Evolutionary conservation across 2,329 filamentous ascomycete species (phyloP), one percentile per base, ranked within the genome.

Genomic region (Elsinoe batatas): DNA sequence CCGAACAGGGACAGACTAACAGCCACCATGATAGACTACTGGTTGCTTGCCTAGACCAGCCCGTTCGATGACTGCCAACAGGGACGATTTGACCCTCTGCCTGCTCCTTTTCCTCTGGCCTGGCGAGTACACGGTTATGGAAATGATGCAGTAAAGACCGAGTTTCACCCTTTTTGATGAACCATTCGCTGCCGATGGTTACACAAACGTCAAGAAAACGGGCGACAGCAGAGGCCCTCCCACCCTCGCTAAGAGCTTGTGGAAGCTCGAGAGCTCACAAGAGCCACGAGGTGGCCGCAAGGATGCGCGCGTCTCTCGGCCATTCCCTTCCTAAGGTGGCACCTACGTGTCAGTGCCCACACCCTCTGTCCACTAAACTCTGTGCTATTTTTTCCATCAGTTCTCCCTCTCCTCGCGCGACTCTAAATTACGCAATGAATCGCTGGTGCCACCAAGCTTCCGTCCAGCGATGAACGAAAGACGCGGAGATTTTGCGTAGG

Each of bases 1-100:
- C 47, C 47, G 37, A 38, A 51, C 47, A 51, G 47, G 47, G 17
- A 51, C 47, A 51, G 33, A 33, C 47, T 51, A 51, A 51, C 47
- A 51, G 47, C 47, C 47, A 51, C 47, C 26, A 38, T 51, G 35
- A 35, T 33, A 20, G 47, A 38, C 47, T 51, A 51, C 47, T 51
- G 47, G 33, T 22, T 37, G 47, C 47, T 35, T 51, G 18, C 26
- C 47, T 35, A 5, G 47, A 38, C 47, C 47, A 51, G 18, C 35
- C 47, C 18, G 18, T 51, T 26, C 47, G 17, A 49, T 49, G 44
- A 49, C 26, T 49, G 44, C 20, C 40, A 44, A 44, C 40, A 26
- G 26, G 20, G 18, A 44, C 33, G 10, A 20, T 35, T 49, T 49
- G 18, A 49, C 44, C 32, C 44, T 49, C 26, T 44, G 40, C 20